Conservation (phyloP, 202 grass and related monocot genomes). For the Schoenoplectus triqueter region DNA sequence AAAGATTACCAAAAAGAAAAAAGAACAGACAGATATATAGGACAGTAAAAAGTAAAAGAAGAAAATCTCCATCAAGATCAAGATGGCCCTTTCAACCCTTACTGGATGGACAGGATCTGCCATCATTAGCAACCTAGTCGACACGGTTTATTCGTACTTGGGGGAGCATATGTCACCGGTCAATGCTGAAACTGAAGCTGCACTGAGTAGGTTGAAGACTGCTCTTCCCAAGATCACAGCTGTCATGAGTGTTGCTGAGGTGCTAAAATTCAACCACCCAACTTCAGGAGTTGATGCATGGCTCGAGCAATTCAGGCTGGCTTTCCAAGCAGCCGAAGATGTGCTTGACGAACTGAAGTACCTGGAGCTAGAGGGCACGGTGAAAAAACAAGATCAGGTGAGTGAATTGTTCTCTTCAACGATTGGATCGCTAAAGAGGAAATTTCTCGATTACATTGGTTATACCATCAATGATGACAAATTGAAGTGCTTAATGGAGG, state of each 20-base stretch:
- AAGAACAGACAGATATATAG: too few species aligned
- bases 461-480: neutral
- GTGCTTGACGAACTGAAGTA: constrained; percentile 8
- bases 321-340: neutral
- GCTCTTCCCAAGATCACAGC: constrained; percentile 8
- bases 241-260: constrained; percentile 11
- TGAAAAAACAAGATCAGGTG: neutral
- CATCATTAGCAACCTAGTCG: neutral
- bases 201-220: neutral
- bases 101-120: neutral
- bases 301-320: neutral
- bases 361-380: neutral
- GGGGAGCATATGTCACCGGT: neutral
- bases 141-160: neutral
- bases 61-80: neutral
- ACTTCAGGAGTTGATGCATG: neutral
- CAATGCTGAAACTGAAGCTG: neutral
- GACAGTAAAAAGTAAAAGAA: too few species aligned
- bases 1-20: too few species aligned
- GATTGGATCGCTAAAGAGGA: neutral
- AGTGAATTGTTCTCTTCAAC: neutral
- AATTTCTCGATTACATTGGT: neutral
- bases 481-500: neutral
- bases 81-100: neutral
- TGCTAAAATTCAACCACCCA: neutral